Evolutionary conservation across 495 filamentous ascomycete genomes (phyloP), one percentile per base, ranked within the genome.

Genomic region (Rhypophila decipiens): DNA sequence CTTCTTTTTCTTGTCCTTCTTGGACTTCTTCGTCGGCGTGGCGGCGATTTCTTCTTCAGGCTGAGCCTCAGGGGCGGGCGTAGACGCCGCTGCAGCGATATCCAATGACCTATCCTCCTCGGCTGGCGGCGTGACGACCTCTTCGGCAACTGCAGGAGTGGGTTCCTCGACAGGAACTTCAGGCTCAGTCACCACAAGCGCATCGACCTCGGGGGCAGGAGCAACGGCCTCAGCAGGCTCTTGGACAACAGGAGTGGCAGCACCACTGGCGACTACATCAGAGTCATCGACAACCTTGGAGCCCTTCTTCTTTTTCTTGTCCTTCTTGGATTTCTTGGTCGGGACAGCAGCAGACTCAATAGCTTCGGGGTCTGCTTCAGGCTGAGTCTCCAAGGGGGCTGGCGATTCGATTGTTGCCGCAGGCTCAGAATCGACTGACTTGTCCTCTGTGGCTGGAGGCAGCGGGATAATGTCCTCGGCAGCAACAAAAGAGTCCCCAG

Each of bases 251-350:
- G 21, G 27, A 5, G 53, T 42, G 2, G 56, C 46, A 2, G 24
- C 46, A 44, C 29, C 21, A 37, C 38, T 13, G 36, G 54, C 52
- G 42, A 38, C 36, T 46, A 51, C 41, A 37, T 58, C 50, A 22
- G 49, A 49, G 1, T 17, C 1, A 36, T 44, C 48, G 24, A 23
- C 29, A 29, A 23, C 36, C 40, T 45, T 33, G 11, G 29, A 48
- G 18, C 24, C 39, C 33, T 44, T 50, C 52, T 62, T 58, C 56
- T 24, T 48, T 35, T 60, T 61, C 37, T 60, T 61, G 29, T 41
- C 46, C 41, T 66, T 68, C 39, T 59, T 52, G 64, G 44, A n/a
- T 24, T 43, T 43, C 39, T 41, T 41, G 13, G n/a, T n/a, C n/a
- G n/a, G n/a, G n/a, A n/a, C n/a, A n/a, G n/a, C n/a, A n/a, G n/a